Conservation (phyloP, 306 rosid genomes). For the Canavalia gladiata region DNA sequence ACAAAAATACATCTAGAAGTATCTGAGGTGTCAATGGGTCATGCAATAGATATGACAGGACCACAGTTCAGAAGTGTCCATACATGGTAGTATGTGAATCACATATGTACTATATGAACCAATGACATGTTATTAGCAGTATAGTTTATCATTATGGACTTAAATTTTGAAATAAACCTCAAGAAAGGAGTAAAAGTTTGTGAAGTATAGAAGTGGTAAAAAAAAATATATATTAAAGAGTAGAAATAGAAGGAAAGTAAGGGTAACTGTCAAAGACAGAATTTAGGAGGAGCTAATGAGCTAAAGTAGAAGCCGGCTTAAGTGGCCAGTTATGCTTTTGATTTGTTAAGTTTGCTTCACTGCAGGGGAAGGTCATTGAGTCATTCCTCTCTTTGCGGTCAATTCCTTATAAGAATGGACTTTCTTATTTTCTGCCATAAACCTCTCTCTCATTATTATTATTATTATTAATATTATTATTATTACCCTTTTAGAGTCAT, state of each 20-base stretch:
- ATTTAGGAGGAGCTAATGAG: slow-evolving; percentile 51
- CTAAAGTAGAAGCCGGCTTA: slow-evolving; percentile 45
- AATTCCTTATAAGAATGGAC: slow-evolving; percentile 64
- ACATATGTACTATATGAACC: too few species aligned
- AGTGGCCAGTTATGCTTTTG: slow-evolving; percentile 50
- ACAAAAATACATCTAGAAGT: too few species aligned
- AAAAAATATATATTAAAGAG: not conserved
- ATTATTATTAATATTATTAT: slow-evolving; percentile 11
- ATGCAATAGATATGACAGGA: too few species aligned
- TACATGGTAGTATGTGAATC: too few species aligned
- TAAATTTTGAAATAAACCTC: slow-evolving; percentile 6
- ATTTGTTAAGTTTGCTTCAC: slow-evolving; percentile 59
- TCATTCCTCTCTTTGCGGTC: slow-evolving; percentile 63
- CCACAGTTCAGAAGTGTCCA: too few species aligned
- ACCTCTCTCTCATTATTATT: slow-evolving; percentile 19
- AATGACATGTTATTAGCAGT: too few species aligned
- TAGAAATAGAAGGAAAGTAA: slow-evolving; percentile 40
- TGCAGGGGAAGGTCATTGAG: slow-evolving; percentile 51
- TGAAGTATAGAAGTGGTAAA: not conserved
- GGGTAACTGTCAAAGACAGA: slow-evolving; percentile 55
- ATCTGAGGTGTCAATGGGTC: too few species aligned
- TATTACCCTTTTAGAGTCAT: slow-evolving; percentile 30
- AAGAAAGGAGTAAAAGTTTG: not conserved
- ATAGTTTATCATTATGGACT: not conserved
- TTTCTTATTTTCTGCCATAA: slow-evolving; percentile 52